Conservation (phyloP, 495 filamentous ascomycete genomes). For the Tuber borchii region DNA sequence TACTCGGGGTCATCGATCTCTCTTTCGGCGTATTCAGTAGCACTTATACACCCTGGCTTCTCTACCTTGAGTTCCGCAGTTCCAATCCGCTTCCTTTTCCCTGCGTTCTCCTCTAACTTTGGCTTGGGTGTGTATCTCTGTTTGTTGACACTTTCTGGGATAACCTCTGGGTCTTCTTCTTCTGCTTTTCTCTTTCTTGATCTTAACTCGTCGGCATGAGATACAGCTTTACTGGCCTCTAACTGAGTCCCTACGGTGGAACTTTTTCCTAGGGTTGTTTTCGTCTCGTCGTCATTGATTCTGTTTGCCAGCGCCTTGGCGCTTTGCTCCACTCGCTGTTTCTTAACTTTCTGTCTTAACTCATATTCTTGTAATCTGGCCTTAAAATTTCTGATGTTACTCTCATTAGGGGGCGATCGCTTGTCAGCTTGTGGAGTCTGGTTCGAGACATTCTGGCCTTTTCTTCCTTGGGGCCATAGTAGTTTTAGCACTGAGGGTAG, state of each 20-base stretch:
- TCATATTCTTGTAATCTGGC: neutral
- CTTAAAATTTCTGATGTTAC: neutral
- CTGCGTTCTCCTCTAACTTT: neutral
- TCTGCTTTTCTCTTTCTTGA: neutral
- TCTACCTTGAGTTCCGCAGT: neutral
- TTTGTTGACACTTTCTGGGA: neutral
- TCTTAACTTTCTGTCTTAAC: neutral
- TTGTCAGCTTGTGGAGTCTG: accelerated
- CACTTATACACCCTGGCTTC: neutral
- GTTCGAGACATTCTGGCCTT: neutral
- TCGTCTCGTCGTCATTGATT: neutral
- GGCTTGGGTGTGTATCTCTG: neutral
- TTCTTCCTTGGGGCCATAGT: neutral
- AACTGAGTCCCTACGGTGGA: neutral
- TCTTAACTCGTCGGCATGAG: neutral
- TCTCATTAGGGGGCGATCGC: neutral
- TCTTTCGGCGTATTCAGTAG: neutral
- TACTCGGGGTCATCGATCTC: neutral
- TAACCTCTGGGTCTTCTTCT: neutral
- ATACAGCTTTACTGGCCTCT: neutral
- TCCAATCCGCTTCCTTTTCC: neutral
- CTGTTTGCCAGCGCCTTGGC: neutral
- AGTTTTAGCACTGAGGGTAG: neutral
- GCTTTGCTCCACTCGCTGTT: neutral
- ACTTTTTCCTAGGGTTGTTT: neutral